Evolutionary conservation across 768 basidiomycete species (phyloP).

Genomic region (Gloeopeniophorella convolvens): DNA sequence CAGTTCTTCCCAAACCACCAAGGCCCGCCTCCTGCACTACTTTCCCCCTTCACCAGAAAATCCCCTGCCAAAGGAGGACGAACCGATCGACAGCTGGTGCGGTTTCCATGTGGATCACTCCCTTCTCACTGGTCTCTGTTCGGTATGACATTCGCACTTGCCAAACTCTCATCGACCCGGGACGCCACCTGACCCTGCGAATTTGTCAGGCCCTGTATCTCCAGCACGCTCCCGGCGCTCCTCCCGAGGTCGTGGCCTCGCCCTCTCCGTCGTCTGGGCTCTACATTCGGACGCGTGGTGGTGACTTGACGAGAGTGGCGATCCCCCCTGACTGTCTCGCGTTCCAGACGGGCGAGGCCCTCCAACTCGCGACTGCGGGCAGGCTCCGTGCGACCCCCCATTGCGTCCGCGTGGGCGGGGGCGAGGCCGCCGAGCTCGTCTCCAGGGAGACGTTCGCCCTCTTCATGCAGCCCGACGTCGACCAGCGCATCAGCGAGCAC

Average conservation of each 20-base stretch:
- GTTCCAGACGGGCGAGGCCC: slow-evolving; percentile 96
- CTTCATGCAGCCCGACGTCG: slow-evolving; percentile 84
- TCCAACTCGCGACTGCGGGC: slow-evolving; percentile 80
- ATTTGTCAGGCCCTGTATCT: slow-evolving; percentile 74
- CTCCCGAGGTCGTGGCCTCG: slow-evolving; percentile 47
- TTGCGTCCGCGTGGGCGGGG: slow-evolving; percentile 73
- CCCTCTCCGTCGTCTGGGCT: slow-evolving; percentile 79
- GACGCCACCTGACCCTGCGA: neutral
- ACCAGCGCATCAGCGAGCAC: slow-evolving; percentile 59
- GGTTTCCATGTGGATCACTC: slow-evolving; percentile 94
- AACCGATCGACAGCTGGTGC: slow-evolving; percentile 83
- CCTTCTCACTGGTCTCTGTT: slow-evolving; percentile 86
- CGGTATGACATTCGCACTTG: slow-evolving; percentile 39
- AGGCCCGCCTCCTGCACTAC: slow-evolving; percentile 94
- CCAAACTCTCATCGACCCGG: neutral
- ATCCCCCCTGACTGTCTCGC: slow-evolving; percentile 85
- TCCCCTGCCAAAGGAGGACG: slow-evolving; percentile 40
- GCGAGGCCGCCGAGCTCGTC: slow-evolving; percentile 40
- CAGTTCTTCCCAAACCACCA: slow-evolving; percentile 70
- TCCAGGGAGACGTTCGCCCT: slow-evolving; percentile 85
- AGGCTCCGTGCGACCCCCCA: slow-evolving; percentile 89
- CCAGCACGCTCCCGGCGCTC: slow-evolving; percentile 34
- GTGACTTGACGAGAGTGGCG: slow-evolving; percentile 70
- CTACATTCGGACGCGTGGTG: slow-evolving; percentile 84
- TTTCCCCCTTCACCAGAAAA: slow-evolving; percentile 60